Base-by-base conservation (phyloP, 2,329 filamentous ascomycete species). In the Pseudocercospora eumusae region DNA sequence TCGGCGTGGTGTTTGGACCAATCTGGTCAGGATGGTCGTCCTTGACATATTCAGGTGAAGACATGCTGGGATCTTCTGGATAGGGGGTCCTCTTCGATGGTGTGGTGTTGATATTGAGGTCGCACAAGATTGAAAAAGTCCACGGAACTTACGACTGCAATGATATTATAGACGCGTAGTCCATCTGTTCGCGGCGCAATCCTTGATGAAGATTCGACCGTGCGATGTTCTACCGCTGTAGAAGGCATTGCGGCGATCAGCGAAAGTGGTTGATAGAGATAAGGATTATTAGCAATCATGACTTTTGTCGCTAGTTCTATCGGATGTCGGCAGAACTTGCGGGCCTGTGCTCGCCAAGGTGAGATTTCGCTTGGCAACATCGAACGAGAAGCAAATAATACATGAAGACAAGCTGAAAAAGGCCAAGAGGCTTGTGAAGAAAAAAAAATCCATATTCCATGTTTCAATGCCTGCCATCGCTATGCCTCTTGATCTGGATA, bases 21-120 rank as follows among this genome's bases (percentile, higher is more conserved):
- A 83, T 83, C 55, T 70, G 75, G 70, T 83, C 79, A 25, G 78
- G 78, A 55, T 73, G 65, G 57, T 78, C 75, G 58, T 77, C 75
- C 69, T 78, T 79, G 52, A 73, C 69, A 55, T 69, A 68, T 42
- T 70, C 66, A 31, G 60, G 47, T 4, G 69, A 67, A 53, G 69
- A 63, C 68, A 71, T 71, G 25, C 8, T 62, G 58, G 15, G 15
- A 3, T 57, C 18, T 49, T 31, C 21, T 61, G 15, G 31, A 42
- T 40, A 15, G 27, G 53, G 62, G 44, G 20, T n/a, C 23, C 8
- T 55, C 31, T 25, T 15, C 13, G 36, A 42, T 31, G 10, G 28
- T 31, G 28, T 31, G 28, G 2, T 2, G 28, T 31, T 49, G 45
- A 13, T 49, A 21, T 49, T 6, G 42, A 45, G 20, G 42, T 18